Conservation (phyloP, 306 rosid genomes). For the Ormosia semicastrata region DNA sequence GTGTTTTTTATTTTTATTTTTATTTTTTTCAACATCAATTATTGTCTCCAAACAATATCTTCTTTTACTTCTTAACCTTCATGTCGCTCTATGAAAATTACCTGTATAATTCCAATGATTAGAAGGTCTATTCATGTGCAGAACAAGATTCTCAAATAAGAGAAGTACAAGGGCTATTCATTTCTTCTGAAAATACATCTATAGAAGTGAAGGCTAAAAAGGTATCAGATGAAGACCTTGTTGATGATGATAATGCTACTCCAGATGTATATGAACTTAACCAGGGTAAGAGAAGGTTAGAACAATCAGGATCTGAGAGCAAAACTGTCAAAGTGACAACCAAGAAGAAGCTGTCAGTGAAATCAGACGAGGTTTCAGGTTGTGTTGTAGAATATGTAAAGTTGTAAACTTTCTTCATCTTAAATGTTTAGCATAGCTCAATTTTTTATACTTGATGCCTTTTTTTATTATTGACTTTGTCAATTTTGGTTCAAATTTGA, state of each 20-base stretch:
- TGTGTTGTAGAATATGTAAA: constrained; percentile 28
- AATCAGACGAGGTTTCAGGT: constrained; percentile 60
- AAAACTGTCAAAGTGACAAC: constrained; percentile 38
- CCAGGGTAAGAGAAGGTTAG: constrained; percentile 51
- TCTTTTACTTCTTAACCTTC: not conserved
- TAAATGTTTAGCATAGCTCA: not conserved
- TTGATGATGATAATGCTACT: constrained; percentile 37
- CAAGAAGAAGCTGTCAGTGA: constrained; percentile 45
- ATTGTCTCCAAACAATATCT: not conserved
- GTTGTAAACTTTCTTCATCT: constrained; percentile 7
- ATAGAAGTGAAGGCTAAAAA: constrained; percentile 23
- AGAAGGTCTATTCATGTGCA: constrained; percentile 36
- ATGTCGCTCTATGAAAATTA: not conserved
- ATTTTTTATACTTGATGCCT: not conserved
- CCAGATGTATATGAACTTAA: constrained; percentile 34
- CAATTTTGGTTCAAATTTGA: constrained; percentile 9
- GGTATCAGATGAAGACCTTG: constrained; percentile 37
- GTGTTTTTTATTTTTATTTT: not conserved
- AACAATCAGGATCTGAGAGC: constrained; percentile 31
- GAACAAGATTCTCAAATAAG: constrained; percentile 46
- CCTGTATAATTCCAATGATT: constrained; percentile 23
- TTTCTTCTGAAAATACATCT: constrained; percentile 40
- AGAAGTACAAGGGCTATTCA: constrained; percentile 36
- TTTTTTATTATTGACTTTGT: constrained; percentile 13
- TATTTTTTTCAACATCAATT: not conserved